These are phyloP conservation scores for Ensete ventricosum DNA, from an alignment of 176 grass and related monocot genomes.

Conservation along the genomic window DNA sequence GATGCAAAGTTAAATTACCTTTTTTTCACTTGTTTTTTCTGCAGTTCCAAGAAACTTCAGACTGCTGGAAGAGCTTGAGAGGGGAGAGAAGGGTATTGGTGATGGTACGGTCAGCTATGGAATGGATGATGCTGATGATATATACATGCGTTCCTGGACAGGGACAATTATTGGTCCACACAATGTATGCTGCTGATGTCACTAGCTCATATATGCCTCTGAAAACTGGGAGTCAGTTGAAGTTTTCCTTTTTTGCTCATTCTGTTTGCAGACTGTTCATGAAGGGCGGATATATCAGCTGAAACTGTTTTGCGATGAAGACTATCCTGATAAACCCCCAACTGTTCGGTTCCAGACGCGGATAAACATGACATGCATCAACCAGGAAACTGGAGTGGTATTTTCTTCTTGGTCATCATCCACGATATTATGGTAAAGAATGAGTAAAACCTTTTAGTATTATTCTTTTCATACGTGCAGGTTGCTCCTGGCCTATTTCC, in stretches of 20 bases:
- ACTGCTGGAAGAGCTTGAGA: conserved; percentile 16
- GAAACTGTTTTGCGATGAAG: conserved; percentile 7
- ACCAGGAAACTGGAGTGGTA: conserved; percentile 11
- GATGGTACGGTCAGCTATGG: conserved; percentile 14
- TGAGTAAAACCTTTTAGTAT: neutral
- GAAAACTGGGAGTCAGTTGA: neutral
- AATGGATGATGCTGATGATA: conserved; percentile 13
- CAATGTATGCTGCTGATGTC: conserved; percentile 7
- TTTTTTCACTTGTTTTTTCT: neutral
- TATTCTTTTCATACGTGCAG: neutral
- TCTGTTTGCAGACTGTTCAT: neutral
- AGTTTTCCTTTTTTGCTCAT: neutral
- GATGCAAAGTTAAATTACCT: too few species aligned
- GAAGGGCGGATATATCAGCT: conserved; percentile 14
- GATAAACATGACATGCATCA: conserved; percentile 9
- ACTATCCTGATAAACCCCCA: conserved; percentile 8
- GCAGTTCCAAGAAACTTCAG: conserved; percentile 16
- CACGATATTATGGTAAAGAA: too few species aligned
- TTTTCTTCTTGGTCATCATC: too few species aligned
- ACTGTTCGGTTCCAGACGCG: neutral
- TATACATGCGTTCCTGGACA: conserved; percentile 4
- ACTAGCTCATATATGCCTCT: neutral
- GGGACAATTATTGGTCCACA: conserved; percentile 8
- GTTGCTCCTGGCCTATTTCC: neutral
- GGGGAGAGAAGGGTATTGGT: conserved; percentile 10